phyloP scores from a whole-genome alignment of 441 rosid genomes.

The Populus hybrid region DNA sequence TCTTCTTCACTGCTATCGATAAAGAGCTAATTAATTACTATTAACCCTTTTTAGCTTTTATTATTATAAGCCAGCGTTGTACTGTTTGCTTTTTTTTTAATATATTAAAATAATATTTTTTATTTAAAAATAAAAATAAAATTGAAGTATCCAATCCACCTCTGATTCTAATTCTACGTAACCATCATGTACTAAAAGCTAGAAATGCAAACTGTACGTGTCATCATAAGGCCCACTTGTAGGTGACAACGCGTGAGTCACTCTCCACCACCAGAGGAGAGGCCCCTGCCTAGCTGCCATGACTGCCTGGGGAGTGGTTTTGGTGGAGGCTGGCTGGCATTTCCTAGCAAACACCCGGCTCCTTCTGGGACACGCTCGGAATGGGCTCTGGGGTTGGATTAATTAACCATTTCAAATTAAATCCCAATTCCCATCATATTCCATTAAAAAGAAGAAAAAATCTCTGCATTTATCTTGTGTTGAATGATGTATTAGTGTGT shows the following conservation, averaged over 20 bases:
- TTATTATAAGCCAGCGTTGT: not conserved
- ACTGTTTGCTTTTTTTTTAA: not conserved
- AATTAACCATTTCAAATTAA: too few species aligned
- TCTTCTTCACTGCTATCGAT: not conserved
- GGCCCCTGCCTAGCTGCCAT: not conserved
- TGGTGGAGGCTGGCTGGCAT: conserved; percentile 19
- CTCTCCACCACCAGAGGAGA: conserved; percentile 6
- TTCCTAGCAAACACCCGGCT: conserved; percentile 11
- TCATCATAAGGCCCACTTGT: not conserved
- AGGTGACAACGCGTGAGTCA: conserved; percentile 10
- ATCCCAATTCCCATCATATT: too few species aligned
- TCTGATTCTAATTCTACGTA: too few species aligned
- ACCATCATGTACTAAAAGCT: not conserved
- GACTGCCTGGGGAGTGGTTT: too few species aligned
- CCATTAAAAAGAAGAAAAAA: too few species aligned
- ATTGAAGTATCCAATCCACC: too few species aligned
- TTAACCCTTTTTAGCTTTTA: too few species aligned
- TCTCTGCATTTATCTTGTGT: too few species aligned
- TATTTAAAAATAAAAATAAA: not conserved
- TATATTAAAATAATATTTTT: not conserved
- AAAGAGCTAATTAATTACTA: not conserved
- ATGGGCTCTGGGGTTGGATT: not conserved
- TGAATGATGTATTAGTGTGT: too few species aligned
- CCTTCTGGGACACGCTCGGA: conserved; percentile 2
- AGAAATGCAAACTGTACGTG: not conserved